Base-by-base conservation (phyloP, 768 basidiomycete genomes). In the Daedaleopsis sinensis region DNA sequence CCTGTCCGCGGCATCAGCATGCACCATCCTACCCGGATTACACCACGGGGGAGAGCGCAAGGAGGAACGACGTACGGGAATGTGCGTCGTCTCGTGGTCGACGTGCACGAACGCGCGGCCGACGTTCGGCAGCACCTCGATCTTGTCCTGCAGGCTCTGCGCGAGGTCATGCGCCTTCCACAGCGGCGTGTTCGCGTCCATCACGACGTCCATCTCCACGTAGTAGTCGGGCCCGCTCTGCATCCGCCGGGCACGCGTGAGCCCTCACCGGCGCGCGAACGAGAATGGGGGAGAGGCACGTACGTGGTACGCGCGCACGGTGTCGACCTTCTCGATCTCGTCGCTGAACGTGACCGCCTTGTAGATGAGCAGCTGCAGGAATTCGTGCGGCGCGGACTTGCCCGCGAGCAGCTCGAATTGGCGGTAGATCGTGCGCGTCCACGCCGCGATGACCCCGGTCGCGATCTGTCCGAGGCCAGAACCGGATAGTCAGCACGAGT, bases 81-180 rank as follows among this genome's bases (percentile, higher is more conserved):
- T 70, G 75, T 96, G 94, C n/a, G 88, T 89, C 6, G 90, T 89
- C 76, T 96, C 95, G 69, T 96, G 90, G 75, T 97, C 95, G 60
- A 96, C 93, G 71, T 97, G 95, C 24, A 97, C 94, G 73, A 96
- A 97, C 39, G 95, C 95, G 39, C 95, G 80, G 64, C 92, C 94
- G 46, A 97, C 95, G 68, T 93, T 90, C 2, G 94, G 93, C 42
- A 97, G 77, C 16, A 86, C 83, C 71, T 97, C 95, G 50, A 97
- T 87, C 76, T 90, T 93, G 70, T 94, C 93, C 70, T 94, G 93
- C 18, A 94, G 75, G 63, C 88, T 81, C 73, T 94, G 92, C 67
- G 89, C 89, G 61, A 93, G 70, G 72, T 94, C 93, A 71, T 94
- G 93, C 19, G 93, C 92, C 72, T 88, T 89, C 88, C 90, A 93